These are phyloP conservation scores for Dictyostelium citrinum DNA, from an alignment of 78 protist genomes.

Conservation along the genomic window DNA sequence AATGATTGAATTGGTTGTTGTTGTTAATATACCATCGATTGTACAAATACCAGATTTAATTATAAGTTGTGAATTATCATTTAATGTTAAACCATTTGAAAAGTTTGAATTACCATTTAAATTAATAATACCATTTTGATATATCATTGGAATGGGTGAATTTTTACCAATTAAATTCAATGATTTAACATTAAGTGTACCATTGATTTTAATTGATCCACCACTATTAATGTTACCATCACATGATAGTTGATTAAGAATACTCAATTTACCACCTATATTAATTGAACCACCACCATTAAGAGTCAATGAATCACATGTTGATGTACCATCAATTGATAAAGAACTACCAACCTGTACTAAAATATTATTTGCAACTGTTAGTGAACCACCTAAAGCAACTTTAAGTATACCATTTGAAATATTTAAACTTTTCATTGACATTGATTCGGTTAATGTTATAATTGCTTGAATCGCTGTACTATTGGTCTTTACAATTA, in stretches of 20 bases:
- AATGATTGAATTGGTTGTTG: neutral
- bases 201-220: neutral
- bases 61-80: neutral
- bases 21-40: neutral
- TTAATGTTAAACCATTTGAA: neutral
- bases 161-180: neutral
- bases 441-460: neutral
- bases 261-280: neutral
- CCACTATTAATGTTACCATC: neutral
- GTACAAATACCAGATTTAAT: constrained; percentile 5
- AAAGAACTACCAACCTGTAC: neutral
- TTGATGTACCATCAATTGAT: neutral
- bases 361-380: neutral
- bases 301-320: neutral
- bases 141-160: neutral
- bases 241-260: neutral
- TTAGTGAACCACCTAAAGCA: neutral
- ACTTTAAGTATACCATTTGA: constrained; percentile 1
- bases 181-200: neutral
- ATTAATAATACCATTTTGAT: neutral
- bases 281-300: neutral
- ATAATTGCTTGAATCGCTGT: neutral
- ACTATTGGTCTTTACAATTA: constrained; percentile 10
- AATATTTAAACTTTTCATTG: constrained; percentile 10
- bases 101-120: neutral